Percentiles rank a stretch among this genome's conserved stretches.
Evolutionary conservation across 495 filamentous ascomycete genomes (phyloP).

Genomic region (Lophiotrema nucula): DNA sequence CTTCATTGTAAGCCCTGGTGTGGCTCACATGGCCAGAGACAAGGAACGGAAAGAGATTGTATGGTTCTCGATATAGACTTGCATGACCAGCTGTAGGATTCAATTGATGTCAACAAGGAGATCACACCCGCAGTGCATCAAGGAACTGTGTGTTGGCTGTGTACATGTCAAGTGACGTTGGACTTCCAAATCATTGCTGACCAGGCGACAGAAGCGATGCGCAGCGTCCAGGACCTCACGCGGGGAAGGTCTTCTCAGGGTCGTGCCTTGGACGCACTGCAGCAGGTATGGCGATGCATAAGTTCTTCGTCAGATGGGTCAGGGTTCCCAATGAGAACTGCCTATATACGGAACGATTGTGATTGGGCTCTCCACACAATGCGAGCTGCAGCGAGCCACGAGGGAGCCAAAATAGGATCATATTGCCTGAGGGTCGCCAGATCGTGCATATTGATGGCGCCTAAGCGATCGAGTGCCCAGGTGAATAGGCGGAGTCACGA

Average conservation of each 20-base stretch:
- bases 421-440: conserved; percentile 11
- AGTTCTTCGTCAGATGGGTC: conserved; percentile 2
- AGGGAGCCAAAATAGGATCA: conserved; percentile 11
- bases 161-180: conserved; percentile 17
- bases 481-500: no score
- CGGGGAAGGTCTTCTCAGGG: not conserved
- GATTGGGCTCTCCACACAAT: conserved; percentile 11
- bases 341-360: conserved; percentile 3
- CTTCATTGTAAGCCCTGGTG: conserved; percentile 6
- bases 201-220: not conserved
- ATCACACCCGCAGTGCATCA: no score
- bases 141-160: no score
- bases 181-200: conserved; percentile 20
- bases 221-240: not conserved
- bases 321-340: conserved; percentile 7
- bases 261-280: not conserved
- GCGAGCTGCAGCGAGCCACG: conserved; percentile 8
- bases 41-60: not conserved
- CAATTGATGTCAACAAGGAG: not conserved
- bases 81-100: no score
- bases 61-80: no score
- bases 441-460: conserved; percentile 6
- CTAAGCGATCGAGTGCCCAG: no score
- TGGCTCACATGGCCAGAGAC: no score
- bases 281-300: not conserved